Evolutionary conservation across 2,329 filamentous ascomycete genomes (phyloP).

Genomic region (Juglanconis sp.): DNA sequence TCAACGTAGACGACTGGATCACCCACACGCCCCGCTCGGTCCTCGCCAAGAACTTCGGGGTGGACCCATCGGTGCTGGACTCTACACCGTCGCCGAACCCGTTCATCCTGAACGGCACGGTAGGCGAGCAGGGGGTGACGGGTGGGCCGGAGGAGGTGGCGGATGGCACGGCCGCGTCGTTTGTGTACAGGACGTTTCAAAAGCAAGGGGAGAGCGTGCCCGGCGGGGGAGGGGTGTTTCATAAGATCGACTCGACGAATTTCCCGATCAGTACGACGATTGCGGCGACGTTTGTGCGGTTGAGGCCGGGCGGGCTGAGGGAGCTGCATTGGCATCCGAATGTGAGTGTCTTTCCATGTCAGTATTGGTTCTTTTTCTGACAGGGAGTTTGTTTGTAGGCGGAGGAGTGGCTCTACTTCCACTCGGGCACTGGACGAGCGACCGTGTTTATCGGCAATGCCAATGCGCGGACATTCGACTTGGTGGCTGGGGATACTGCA

Average conservation of each 20-base stretch:
- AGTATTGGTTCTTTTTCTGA: too few species aligned
- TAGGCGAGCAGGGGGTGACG: slow-evolving; percentile 45
- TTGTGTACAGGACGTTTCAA: slow-evolving; percentile 57
- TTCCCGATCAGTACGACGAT: slow-evolving; percentile 66
- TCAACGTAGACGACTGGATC: slow-evolving; percentile 70
- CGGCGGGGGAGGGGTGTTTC: slow-evolving; percentile 59
- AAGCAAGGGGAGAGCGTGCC: slow-evolving; percentile 55
- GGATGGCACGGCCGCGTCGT: slow-evolving; percentile 53
- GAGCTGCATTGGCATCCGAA: slow-evolving; percentile 72
- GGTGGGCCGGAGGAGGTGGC: slow-evolving; percentile 45
- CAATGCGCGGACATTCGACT: slow-evolving; percentile 64
- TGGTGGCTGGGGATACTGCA: slow-evolving; percentile 63
- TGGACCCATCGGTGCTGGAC: slow-evolving; percentile 57
- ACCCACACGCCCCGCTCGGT: slow-evolving; percentile 60
- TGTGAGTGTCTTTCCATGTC: slow-evolving; percentile 34
- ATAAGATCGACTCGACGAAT: slow-evolving; percentile 64
- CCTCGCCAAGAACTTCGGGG: slow-evolving; percentile 67
- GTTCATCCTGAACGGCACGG: slow-evolving; percentile 59
- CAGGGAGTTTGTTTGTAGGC: slow-evolving; percentile 38
- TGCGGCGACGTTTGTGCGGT: slow-evolving; percentile 60
- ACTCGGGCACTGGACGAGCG: slow-evolving; percentile 57
- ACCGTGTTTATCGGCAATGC: slow-evolving; percentile 63
- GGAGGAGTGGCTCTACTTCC: slow-evolving; percentile 71
- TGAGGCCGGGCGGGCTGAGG: slow-evolving; percentile 60
- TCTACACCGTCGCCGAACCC: slow-evolving; percentile 55